Evolutionary conservation across 176 grass and related monocot genomes (phyloP), one percentile per base, ranked within the genome.

Genomic region (Alopecurus myosuroides): DNA sequence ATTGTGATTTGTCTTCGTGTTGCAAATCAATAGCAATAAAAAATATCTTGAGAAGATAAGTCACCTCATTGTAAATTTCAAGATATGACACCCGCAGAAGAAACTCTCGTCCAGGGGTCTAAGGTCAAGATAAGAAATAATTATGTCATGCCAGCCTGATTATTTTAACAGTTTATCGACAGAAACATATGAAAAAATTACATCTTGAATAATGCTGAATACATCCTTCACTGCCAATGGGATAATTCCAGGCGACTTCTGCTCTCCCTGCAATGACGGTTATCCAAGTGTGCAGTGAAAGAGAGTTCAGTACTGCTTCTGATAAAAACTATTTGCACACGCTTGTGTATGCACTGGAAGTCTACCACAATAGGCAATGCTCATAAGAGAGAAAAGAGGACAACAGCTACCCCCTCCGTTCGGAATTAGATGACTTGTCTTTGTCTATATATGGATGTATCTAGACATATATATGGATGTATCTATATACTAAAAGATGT

Each of bases 11-110:
- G n/a, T 63, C 14, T 53, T 78, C 12, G 1, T 45, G 26, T 78
- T 78, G 26, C 42, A 73, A 56, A 74, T 50, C 8, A 71, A 34
- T 71, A 77, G 44, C 20, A 82, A 90, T 37, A 14, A 82, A 72
- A 86, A 77, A 44, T 34, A 76, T 20, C 45, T 72, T 82, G 72
- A 74, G 11, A 64, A 33, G 70, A 92, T 41, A 85, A 65, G 26
- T 85, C 85, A 98, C 96, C 96, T 98, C 96, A 78, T 98, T 98
- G 80, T 98, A 98, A 87, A 98, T 98, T 92, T 98, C 96, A 88
- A 98, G 91, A 82, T 98, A 98, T 40, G 96, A 98, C 81, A 98
- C 96, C 55, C 96, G 96, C 74, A 98, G 85, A 90, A 98, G 96
- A 94, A 98, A 98, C 71, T 98, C 96, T 73, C 93, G 89, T 46